Evolutionary conservation across 2,329 filamentous ascomycete genomes (phyloP).

Genomic region (Verticillium nubilum): DNA sequence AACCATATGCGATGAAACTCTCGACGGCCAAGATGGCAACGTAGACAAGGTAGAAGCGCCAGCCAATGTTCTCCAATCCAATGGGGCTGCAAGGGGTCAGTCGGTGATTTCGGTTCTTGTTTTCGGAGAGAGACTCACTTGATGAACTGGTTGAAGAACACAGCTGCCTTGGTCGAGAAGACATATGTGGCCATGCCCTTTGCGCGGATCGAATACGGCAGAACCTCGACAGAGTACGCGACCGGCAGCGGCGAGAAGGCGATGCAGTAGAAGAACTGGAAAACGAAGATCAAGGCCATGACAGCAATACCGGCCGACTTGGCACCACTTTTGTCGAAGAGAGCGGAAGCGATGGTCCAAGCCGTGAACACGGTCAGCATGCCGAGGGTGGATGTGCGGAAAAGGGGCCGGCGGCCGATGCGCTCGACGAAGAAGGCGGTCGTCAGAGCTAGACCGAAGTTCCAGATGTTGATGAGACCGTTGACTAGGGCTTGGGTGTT

Average conservation of each 20-base stretch:
- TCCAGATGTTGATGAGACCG: constrained; percentile 22
- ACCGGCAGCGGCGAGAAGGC: constrained; percentile 47
- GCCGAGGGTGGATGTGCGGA: constrained; percentile 16
- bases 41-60: constrained; percentile 54
- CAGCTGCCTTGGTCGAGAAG: constrained; percentile 19
- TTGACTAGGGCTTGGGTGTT: constrained; percentile 20
- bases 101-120: constrained; percentile 26
- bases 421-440: constrained; percentile 21
- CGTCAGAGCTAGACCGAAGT: constrained; percentile 18
- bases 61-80: constrained; percentile 41
- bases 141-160: constrained; percentile 31
- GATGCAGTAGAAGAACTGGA: constrained; percentile 44
- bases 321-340: constrained; percentile 21
- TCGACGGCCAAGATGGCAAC: constrained; percentile 40
- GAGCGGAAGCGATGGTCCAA: constrained; percentile 27
- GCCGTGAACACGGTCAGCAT: constrained; percentile 26
- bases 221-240: constrained; percentile 47
- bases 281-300: constrained; percentile 28
- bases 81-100: constrained; percentile 30
- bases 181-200: constrained; percentile 37
- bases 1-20: constrained; percentile 34
- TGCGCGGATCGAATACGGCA: constrained; percentile 45
- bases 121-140: constrained; percentile 27
- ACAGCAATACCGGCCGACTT: constrained; percentile 24
- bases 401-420: constrained; percentile 18